Percentiles rank a stretch among this genome's conserved stretches.
phyloP scores from a whole-genome alignment of 2,329 filamentous ascomycete genomes.

The Xylaria sp. region DNA sequence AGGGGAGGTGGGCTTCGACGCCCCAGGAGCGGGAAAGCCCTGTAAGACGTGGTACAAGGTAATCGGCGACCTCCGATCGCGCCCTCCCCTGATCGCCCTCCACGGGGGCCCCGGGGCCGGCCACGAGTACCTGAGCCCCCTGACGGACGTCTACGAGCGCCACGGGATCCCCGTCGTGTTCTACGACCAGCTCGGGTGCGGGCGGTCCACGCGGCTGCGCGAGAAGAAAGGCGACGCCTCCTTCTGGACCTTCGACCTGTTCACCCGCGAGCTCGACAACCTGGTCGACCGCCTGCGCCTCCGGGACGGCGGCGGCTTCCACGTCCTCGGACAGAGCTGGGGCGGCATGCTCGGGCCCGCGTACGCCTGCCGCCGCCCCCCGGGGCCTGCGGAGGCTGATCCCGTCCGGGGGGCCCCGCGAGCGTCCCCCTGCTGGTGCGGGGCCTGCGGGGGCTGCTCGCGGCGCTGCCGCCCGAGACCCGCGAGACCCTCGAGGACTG shows the following conservation, averaged over 20 bases:
- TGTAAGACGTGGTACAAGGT: slow-evolving; percentile 31
- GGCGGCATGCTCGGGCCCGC: slow-evolving; percentile 27
- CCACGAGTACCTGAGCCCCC: slow-evolving; percentile 46
- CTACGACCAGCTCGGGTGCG: slow-evolving; percentile 57
- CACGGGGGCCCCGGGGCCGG: slow-evolving; percentile 42
- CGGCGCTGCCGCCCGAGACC: slow-evolving; percentile 25
- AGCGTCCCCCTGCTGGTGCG: slow-evolving; percentile 30
- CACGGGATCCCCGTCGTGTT: slow-evolving; percentile 37
- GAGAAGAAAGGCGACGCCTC: slow-evolving; percentile 42
- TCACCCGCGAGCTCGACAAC: slow-evolving; percentile 29
- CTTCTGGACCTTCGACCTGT: slow-evolving; percentile 32
- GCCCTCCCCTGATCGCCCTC: slow-evolving; percentile 26
- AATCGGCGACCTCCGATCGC: slow-evolving; percentile 24
- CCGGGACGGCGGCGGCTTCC: slow-evolving; percentile 22
- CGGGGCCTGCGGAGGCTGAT: slow-evolving; percentile 28
- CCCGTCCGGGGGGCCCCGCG: slow-evolving; percentile 25
- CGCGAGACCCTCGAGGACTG: slow-evolving; percentile 21
- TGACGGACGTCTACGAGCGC: slow-evolving; percentile 39
- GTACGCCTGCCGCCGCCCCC: slow-evolving; percentile 17
- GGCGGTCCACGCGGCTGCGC: slow-evolving; percentile 48
- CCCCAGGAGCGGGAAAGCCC: slow-evolving; percentile 5
- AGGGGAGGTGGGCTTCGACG: slow-evolving; percentile 11
- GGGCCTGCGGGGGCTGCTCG: slow-evolving; percentile 18
- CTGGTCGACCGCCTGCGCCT: slow-evolving; percentile 23
- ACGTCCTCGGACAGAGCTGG: slow-evolving; percentile 27